These are phyloP conservation scores for Auricularia sp. DNA, from an alignment of 768 basidiomycete genomes.

Conservation along the genomic window DNA sequence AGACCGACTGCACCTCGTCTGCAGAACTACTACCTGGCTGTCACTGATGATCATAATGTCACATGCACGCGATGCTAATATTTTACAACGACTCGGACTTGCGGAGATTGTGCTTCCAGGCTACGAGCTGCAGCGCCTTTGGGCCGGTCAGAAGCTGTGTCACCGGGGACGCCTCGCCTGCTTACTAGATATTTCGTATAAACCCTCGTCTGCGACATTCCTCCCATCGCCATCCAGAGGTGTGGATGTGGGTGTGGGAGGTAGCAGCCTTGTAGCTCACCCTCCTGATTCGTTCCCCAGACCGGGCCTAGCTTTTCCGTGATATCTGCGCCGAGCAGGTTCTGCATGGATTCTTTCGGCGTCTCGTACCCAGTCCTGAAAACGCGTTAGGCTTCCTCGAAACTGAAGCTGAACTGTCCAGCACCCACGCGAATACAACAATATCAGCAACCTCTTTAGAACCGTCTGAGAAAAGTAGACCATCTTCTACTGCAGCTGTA, in stretches of 20 bases:
- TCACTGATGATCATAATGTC: no score
- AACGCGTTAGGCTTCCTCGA: background rate
- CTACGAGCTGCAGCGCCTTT: background rate
- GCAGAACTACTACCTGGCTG: no score
- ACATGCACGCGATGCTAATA: no score
- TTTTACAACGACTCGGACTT: background rate
- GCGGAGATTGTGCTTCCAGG: background rate
- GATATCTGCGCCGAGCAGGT: slow-evolving; percentile 2
- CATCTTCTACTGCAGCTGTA: background rate
- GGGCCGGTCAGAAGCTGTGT: background rate
- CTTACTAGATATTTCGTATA: background rate
- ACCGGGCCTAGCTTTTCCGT: background rate
- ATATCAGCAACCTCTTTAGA: slow-evolving; percentile 7
- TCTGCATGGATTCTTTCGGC: background rate
- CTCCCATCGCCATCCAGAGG: slow-evolving; percentile 1
- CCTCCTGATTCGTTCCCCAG: slow-evolving; percentile 4
- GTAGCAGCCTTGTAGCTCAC: background rate
- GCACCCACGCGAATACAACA: slow-evolving; percentile 7
- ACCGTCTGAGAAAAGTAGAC: slow-evolving; percentile 9
- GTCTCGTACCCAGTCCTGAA: background rate
- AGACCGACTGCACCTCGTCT: no score
- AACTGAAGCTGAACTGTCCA: background rate
- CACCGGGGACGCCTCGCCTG: background rate
- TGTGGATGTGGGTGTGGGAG: background rate
- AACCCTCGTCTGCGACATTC: background rate